A percentile compares a stretch with the other conserved stretches of the same genome.
Evolutionary conservation across 2,329 filamentous ascomycete genomes (phyloP).

Genomic region (Hymenoscyphus occultus): DNA sequence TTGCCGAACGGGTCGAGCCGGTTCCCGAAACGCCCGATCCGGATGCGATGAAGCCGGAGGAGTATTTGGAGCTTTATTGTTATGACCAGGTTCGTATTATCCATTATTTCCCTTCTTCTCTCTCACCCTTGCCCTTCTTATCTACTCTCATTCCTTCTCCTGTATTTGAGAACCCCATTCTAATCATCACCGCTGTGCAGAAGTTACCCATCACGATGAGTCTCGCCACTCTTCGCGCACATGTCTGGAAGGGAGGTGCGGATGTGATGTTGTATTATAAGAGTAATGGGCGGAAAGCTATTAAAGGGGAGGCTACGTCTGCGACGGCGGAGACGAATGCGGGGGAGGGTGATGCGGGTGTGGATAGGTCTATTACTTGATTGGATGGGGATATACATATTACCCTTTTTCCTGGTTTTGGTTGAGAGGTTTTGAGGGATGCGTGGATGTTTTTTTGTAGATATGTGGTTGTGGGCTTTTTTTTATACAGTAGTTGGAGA

Average conservation of each 20-base stretch:
- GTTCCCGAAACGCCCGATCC: constrained; percentile 56
- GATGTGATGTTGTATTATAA: constrained; percentile 92
- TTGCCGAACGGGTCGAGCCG: constrained; percentile 86
- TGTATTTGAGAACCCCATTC: neutral
- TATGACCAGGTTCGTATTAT: constrained; percentile 69
- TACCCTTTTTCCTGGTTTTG: too few species aligned
- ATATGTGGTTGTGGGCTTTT: too few species aligned
- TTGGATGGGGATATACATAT: too few species aligned
- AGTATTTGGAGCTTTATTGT: constrained; percentile 93
- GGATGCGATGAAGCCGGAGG: constrained; percentile 71
- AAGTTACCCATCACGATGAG: constrained; percentile 78
- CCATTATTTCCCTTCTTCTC: neutral
- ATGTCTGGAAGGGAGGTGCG: constrained; percentile 92
- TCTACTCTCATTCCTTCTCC: constrained; percentile 31
- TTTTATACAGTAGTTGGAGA: too few species aligned
- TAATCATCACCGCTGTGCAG: constrained; percentile 23
- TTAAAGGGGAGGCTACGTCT: constrained; percentile 18
- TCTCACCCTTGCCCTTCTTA: neutral
- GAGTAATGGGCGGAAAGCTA: constrained; percentile 66
- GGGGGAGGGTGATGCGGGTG: neutral
- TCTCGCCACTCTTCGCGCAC: constrained; percentile 85
- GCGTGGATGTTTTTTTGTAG: too few species aligned
- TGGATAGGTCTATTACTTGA: neutral
- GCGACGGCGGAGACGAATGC: neutral
- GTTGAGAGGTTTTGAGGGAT: too few species aligned